phyloP scores from a whole-genome alignment of 2,329 filamentous ascomycete genomes.

The Aureobasidium sp. region DNA sequence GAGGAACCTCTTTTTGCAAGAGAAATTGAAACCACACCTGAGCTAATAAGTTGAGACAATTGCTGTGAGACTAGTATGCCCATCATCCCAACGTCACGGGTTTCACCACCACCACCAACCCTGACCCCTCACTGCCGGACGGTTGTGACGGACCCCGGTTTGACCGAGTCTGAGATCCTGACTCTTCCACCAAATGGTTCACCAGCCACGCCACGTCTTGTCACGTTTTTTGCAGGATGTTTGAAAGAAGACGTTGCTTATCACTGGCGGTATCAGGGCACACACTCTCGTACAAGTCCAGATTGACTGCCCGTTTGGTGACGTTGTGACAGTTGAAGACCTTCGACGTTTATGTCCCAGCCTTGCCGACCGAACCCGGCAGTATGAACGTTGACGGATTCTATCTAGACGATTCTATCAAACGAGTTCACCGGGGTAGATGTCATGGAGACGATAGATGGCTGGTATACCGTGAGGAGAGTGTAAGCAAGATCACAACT shows the following conservation, averaged over 20 bases:
- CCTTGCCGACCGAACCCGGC: neutral
- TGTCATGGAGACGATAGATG: neutral
- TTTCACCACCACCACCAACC: neutral
- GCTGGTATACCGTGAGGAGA: neutral
- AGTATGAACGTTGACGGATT: neutral
- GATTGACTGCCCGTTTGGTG: neutral
- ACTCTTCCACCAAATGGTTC: neutral
- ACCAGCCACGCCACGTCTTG: neutral
- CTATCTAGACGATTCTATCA: neutral
- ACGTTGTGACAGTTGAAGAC: neutral
- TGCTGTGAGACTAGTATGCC: neutral
- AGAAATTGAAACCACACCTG: neutral
- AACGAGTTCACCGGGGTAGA: neutral
- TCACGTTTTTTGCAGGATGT: neutral
- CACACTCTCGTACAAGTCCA: neutral
- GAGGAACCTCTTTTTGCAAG: neutral
- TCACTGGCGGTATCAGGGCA: neutral
- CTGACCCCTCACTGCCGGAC: conserved; percentile 2
- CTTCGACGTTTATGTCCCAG: conserved; percentile 3
- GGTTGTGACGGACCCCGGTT: neutral
- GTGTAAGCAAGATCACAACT: neutral
- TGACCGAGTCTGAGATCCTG: neutral
- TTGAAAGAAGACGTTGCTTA: neutral
- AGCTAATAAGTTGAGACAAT: conserved; percentile 11
- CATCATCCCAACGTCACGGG: conserved; percentile 2